Percentiles rank a stretch among this genome's conserved stretches.
These are phyloP conservation scores for Puccinia polysora DNA, from an alignment of 1,284 basidiomycete genomes.

Conservation along the genomic window DNA sequence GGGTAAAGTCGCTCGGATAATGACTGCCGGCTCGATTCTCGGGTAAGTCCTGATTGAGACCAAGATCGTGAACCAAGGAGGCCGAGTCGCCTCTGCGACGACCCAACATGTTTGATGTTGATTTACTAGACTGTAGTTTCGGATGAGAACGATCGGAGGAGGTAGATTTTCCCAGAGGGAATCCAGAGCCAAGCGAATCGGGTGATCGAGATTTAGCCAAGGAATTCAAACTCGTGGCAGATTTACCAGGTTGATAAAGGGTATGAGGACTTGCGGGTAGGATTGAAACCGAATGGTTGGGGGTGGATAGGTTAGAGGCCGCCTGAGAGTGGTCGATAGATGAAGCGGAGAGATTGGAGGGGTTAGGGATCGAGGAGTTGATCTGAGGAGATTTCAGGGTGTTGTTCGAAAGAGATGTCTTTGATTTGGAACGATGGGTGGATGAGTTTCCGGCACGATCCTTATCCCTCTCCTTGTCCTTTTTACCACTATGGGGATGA, in stretches of 20 bases:
- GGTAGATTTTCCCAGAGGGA: not conserved
- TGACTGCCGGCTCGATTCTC: no score
- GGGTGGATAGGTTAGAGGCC: not conserved
- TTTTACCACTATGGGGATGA: not conserved
- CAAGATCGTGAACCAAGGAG: constrained; percentile 1
- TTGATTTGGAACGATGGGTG: constrained; percentile 17
- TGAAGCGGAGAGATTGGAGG: no score
- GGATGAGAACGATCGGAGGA: not conserved
- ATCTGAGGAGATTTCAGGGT: not conserved
- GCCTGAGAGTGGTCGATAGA: no score
- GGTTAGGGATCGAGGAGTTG: not conserved
- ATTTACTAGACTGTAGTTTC: constrained; percentile 11
- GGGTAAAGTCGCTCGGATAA: no score
- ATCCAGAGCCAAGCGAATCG: not conserved
- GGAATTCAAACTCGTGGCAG: not conserved
- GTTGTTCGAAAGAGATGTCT: constrained; percentile 5
- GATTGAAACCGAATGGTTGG: constrained; percentile 12
- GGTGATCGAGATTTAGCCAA: not conserved
- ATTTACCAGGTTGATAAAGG: not conserved
- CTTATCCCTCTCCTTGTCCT: constrained; percentile 1
- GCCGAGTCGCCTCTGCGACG: constrained; percentile 17
- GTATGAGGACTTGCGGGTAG: constrained; percentile 14
- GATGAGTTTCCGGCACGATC: constrained; percentile 8
- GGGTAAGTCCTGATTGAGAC: not conserved
- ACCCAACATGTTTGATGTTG: not conserved